A percentile compares a stretch with the other conserved stretches of the same genome.
These are phyloP conservation scores for Saccharomyces kudriavzevii DNA, from an alignment of 805 yeast species.

Conservation along the genomic window DNA sequence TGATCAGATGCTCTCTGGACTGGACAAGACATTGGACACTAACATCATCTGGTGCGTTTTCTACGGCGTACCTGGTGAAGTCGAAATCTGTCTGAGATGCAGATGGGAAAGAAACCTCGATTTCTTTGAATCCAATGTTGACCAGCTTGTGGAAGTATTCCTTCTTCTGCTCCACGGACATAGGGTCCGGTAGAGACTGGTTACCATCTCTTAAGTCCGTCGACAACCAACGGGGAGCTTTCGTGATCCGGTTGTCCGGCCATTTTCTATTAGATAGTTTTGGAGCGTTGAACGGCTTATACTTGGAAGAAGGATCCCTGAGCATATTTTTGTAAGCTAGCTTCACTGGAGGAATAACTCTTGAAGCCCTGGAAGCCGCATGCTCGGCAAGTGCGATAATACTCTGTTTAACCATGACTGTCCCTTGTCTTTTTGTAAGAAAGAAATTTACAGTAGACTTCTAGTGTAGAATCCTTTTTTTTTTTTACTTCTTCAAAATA, in stretches of 20 bases:
- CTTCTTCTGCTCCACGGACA: slow-evolving; percentile 67
- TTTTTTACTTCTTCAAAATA: not conserved
- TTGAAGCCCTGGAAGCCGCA: slow-evolving; percentile 11
- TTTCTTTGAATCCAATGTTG: slow-evolving; percentile 72
- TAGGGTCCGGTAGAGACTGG: slow-evolving; percentile 76
- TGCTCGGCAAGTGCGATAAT: slow-evolving; percentile 14
- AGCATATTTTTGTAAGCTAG: slow-evolving; percentile 45
- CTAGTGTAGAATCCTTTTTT: not conserved
- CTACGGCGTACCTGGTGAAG: slow-evolving; percentile 72
- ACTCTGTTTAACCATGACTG: slow-evolving; percentile 14
- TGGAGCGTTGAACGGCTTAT: slow-evolving; percentile 47
- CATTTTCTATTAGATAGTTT: slow-evolving; percentile 56
- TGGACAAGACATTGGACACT: slow-evolving; percentile 66
- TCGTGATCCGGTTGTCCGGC: slow-evolving; percentile 59
- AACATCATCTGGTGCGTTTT: slow-evolving; percentile 70
- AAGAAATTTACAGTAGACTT: not conserved
- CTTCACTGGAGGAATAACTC: slow-evolving; percentile 21
- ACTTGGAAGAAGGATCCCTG: slow-evolving; percentile 58
- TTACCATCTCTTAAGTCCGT: slow-evolving; percentile 78
- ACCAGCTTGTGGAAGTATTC: slow-evolving; percentile 64
- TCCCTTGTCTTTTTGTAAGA: not conserved
- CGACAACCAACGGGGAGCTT: slow-evolving; percentile 74
- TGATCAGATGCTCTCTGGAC: slow-evolving; percentile 66
- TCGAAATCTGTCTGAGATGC: slow-evolving; percentile 80
- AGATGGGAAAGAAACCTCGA: slow-evolving; percentile 73